Conservation (phyloP, 2,329 filamentous ascomycete genomes). For the Fusarium agapanthi region DNA sequence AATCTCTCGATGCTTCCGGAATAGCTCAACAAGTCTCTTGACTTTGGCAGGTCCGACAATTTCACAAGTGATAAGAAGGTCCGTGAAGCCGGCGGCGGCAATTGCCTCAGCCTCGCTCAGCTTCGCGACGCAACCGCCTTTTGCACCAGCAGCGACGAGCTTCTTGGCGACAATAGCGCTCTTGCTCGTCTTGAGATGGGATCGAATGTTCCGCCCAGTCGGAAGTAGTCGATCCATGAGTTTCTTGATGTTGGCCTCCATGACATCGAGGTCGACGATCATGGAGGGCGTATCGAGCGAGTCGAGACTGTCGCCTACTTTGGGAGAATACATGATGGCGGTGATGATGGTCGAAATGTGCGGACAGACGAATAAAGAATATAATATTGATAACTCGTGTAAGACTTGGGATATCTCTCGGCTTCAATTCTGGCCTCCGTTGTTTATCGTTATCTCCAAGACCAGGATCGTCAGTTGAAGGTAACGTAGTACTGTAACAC, state of each 20-base stretch:
- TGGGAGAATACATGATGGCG: slow-evolving; percentile 10
- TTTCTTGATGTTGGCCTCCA: slow-evolving; percentile 60
- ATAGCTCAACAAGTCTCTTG: slow-evolving; percentile 19
- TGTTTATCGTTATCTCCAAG: background rate
- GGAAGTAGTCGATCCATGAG: slow-evolving; percentile 56
- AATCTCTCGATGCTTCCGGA: slow-evolving; percentile 1
- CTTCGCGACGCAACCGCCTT: slow-evolving; percentile 30
- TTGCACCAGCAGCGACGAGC: slow-evolving; percentile 26
- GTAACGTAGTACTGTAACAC: slow-evolving; percentile 25
- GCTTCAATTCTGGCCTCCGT: background rate
- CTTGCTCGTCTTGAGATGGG: slow-evolving; percentile 32
- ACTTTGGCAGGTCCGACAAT: slow-evolving; percentile 23
- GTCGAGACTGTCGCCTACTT: slow-evolving; percentile 13
- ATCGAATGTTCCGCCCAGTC: slow-evolving; percentile 43
- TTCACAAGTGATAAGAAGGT: slow-evolving; percentile 34
- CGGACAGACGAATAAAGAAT: background rate
- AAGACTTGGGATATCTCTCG: background rate
- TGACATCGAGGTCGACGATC: slow-evolving; percentile 61
- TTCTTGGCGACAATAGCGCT: slow-evolving; percentile 17
- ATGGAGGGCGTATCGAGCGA: slow-evolving; percentile 64
- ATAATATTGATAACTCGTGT: background rate
- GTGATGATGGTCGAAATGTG: background rate
- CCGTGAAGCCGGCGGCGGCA: slow-evolving; percentile 19
- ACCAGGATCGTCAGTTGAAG: background rate
- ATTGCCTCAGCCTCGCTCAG: slow-evolving; percentile 31